phyloP scores from a whole-genome alignment of 169 alveolate genomes.

The Eimeria tenella region DNA sequence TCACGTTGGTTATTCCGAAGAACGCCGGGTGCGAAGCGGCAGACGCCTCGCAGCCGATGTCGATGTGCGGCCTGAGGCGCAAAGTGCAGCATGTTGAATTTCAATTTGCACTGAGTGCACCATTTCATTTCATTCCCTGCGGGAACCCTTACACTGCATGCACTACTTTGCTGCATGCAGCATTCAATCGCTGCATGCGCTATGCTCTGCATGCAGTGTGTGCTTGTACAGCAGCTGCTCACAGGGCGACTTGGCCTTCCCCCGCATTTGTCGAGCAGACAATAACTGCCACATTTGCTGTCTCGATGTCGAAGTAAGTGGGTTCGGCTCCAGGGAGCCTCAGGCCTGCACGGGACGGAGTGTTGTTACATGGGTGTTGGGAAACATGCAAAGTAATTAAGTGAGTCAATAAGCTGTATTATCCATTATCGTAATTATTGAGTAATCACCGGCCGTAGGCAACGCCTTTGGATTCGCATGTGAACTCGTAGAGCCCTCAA shows the following conservation, averaged over 20 bases:
- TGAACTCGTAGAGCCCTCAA: background rate
- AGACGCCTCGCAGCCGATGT: slow-evolving; percentile 82
- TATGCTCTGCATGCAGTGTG: background rate
- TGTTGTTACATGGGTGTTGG: background rate
- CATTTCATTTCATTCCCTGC: too few species aligned
- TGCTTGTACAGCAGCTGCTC: background rate
- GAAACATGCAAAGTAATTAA: background rate
- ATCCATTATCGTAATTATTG: background rate
- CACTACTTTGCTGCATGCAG: too few species aligned
- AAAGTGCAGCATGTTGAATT: background rate
- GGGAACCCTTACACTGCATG: background rate
- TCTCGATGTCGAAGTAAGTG: slow-evolving; percentile 88
- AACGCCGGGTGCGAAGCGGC: slow-evolving; percentile 82
- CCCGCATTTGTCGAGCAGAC: slow-evolving; percentile 91
- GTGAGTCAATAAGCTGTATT: background rate
- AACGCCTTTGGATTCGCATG: background rate
- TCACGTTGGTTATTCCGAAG: slow-evolving; percentile 76
- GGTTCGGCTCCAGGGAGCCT: slow-evolving; percentile 36
- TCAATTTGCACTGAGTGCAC: too few species aligned
- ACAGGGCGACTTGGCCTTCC: slow-evolving; percentile 14
- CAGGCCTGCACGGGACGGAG: background rate
- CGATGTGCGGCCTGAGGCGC: slow-evolving; percentile 80
- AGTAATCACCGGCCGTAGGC: slow-evolving; percentile 4
- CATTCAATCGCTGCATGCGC: too few species aligned
- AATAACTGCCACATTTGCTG: slow-evolving; percentile 90